Conservation (phyloP, 345 rosid genomes). For the Eucalyptus erythrocorys region DNA sequence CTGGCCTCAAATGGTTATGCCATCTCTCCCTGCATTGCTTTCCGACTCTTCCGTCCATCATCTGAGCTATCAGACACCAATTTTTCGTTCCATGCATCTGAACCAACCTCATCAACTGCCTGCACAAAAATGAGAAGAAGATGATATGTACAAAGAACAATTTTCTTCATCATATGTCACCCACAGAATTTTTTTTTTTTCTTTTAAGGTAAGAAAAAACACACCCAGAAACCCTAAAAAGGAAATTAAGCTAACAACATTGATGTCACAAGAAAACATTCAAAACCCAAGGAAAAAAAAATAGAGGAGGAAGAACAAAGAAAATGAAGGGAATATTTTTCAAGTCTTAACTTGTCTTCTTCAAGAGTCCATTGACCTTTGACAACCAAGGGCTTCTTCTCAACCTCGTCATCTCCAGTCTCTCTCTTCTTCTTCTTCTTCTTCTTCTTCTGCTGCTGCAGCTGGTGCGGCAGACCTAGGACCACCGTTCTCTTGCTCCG, state of each 20-base stretch:
- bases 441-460: background rate
- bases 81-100: constrained; percentile 35
- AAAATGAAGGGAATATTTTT: background rate
- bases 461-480: background rate
- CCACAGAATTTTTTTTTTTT: too few relatives aligned
- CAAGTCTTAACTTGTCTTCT: background rate
- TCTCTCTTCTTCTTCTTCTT: background rate
- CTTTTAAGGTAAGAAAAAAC: background rate
- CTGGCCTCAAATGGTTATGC: constrained; percentile 76
- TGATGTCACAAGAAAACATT: background rate
- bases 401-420: background rate
- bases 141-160: background rate
- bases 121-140: background rate
- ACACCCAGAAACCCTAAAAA: background rate
- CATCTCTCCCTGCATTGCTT: constrained; percentile 93
- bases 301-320: background rate
- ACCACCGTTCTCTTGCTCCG: background rate
- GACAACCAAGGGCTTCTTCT: background rate
- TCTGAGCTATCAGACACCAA: constrained; percentile 59
- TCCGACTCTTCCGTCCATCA: constrained; percentile 56
- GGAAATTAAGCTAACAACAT: background rate
- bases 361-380: background rate
- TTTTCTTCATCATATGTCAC: background rate
- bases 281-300: background rate
- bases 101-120: constrained; percentile 39